Evolutionary conservation across 148 eudicot genomes (phyloP).

Genomic region (Persicaria maculosa): DNA sequence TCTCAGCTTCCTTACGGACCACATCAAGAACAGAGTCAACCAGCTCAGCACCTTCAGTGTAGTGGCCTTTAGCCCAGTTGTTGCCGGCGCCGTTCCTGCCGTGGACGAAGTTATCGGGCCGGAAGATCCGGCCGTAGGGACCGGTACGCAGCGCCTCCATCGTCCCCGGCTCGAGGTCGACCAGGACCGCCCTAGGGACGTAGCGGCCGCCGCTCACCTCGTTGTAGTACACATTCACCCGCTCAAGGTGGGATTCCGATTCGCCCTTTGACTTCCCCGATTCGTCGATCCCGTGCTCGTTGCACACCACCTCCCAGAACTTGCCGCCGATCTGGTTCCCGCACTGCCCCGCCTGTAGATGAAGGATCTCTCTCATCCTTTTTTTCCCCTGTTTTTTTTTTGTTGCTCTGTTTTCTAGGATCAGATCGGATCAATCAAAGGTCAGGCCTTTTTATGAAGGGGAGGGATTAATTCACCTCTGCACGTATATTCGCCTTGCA

Average conservation of each 20-base stretch:
- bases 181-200: constrained; percentile 57
- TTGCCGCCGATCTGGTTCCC: constrained; percentile 55
- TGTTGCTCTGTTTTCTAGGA: not conserved
- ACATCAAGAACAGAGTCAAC: constrained; percentile 71
- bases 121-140: constrained; percentile 50
- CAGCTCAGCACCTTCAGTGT: constrained; percentile 70
- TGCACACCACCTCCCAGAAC: constrained; percentile 69
- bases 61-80: constrained; percentile 74
- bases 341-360: constrained; percentile 24
- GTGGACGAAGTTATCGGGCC: constrained; percentile 67
- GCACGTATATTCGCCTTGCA: not conserved
- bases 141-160: constrained; percentile 58
- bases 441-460: not conserved
- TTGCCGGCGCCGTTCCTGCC: constrained; percentile 62
- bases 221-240: constrained; percentile 56
- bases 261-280: constrained; percentile 34
- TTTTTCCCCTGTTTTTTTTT: constrained; percentile 14
- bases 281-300: constrained; percentile 55
- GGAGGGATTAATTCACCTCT: not conserved
- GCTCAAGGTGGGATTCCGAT: constrained; percentile 35
- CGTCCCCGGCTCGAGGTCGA: constrained; percentile 70
- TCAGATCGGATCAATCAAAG: too few relatives aligned
- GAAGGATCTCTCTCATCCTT: constrained; percentile 61
- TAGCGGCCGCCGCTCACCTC: constrained; percentile 56
- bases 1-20: constrained; percentile 67